Evolutionary conservation across 2,329 filamentous ascomycete genomes (phyloP).

Genomic region (Fusarium coffeatum): DNA sequence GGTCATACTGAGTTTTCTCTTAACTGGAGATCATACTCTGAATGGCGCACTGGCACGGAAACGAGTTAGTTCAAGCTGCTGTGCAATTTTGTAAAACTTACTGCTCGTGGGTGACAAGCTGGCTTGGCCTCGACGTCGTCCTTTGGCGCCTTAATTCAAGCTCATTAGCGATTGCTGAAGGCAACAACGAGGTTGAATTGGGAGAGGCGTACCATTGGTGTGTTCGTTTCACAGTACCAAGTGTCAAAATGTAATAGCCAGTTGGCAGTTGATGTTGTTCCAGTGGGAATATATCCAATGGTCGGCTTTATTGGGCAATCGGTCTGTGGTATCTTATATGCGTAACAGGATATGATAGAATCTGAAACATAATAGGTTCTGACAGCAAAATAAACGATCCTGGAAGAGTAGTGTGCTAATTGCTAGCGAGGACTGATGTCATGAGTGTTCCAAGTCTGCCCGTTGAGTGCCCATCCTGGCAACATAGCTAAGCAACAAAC

Average conservation of each 20-base stretch:
- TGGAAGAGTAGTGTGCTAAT: background rate
- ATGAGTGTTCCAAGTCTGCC: conserved; percentile 2
- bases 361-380: background rate
- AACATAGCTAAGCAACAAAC: background rate
- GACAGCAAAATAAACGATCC: background rate
- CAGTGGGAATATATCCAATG: background rate
- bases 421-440: conserved; percentile 25
- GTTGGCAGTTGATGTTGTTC: background rate
- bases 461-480: background rate
- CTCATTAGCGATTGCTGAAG: conserved; percentile 10
- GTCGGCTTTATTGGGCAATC: background rate
- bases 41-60: conserved; percentile 78
- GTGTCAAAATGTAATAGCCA: background rate
- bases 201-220: conserved; percentile 20
- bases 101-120: conserved; percentile 86
- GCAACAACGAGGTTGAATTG: too few species aligned
- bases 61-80: background rate
- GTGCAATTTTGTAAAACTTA: conserved; percentile 57
- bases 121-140: conserved; percentile 79
- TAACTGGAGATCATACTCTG: conserved; percentile 69
- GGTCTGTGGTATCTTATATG: background rate
- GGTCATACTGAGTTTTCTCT: background rate
- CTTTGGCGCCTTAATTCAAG: conserved; percentile 58
- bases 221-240: background rate
- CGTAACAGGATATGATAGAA: background rate